Conservation (phyloP, 176 grass and related monocot species). For the bread wheat (Triticum aestivum) region DNA sequence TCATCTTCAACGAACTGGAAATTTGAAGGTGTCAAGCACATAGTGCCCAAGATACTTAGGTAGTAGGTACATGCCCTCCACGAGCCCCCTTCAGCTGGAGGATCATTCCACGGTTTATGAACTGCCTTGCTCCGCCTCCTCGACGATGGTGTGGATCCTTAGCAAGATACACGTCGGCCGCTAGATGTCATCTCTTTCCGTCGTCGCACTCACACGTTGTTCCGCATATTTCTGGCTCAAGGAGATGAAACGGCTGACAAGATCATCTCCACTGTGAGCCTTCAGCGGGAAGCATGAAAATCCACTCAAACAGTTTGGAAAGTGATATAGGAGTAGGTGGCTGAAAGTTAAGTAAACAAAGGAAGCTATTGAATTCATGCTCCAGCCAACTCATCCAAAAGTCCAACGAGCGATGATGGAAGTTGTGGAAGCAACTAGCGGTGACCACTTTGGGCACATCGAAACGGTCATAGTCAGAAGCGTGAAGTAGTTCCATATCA, state of each 20-base stretch:
- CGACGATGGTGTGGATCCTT: too few relatives aligned
- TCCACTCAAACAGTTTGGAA: constrained; percentile 5
- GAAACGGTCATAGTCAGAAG: not conserved
- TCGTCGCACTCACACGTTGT: not conserved
- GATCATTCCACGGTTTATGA: too few relatives aligned
- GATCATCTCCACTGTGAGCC: constrained; percentile 18
- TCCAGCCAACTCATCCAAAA: too few relatives aligned
- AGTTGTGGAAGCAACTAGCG: not conserved
- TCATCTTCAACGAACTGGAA: not conserved
- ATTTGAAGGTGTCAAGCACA: not conserved
- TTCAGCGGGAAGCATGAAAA: not conserved
- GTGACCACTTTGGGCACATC: not conserved
- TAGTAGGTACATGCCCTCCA: too few relatives aligned
- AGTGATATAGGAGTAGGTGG: not conserved
- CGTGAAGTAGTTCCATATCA: not conserved
- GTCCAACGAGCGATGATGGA: not conserved
- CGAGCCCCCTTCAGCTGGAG: too few relatives aligned
- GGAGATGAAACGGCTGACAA: constrained; percentile 12
- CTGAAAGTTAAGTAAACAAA: not conserved
- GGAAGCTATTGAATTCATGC: too few relatives aligned
- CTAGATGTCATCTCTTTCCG: too few relatives aligned
- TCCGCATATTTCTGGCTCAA: not conserved
- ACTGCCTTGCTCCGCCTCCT: too few relatives aligned
- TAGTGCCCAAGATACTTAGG: too few relatives aligned
- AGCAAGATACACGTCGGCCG: too few relatives aligned